phyloP scores from a whole-genome alignment of 1,139 yeast species.

The Hansenula sp. region DNA sequence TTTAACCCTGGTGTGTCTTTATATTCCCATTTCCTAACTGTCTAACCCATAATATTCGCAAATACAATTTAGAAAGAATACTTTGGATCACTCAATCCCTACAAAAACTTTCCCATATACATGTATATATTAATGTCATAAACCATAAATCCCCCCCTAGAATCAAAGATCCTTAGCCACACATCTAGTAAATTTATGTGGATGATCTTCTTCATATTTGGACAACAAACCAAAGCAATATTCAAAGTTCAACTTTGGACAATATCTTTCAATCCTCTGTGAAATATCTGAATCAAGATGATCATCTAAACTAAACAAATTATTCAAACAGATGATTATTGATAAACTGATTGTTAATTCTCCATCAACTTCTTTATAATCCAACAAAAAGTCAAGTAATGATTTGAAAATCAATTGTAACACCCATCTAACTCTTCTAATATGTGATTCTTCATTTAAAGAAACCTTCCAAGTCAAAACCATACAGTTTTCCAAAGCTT shows the following conservation, averaged over 20 bases:
- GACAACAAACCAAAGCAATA: not conserved
- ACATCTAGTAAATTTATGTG: not conserved
- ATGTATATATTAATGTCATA: no score
- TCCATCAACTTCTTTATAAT: not conserved
- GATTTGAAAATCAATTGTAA: not conserved
- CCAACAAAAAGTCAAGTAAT: not conserved
- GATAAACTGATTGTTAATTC: not conserved
- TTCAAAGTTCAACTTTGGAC: not conserved
- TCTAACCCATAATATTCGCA: no score
- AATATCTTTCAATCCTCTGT: not conserved
- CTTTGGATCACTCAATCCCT: no score
- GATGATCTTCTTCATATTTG: not conserved
- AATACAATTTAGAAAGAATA: no score
- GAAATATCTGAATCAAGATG: not conserved
- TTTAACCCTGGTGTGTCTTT: no score
- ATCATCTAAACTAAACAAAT: not conserved
- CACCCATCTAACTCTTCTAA: not conserved
- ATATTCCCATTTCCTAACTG: no score
- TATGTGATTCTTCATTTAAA: not conserved
- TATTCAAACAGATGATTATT: not conserved
- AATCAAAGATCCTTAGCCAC: no score
- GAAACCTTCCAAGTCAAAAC: not conserved
- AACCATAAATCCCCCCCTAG: no score
- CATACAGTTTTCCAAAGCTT: not conserved
- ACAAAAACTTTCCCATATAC: no score